Evolutionary conservation across 108 stramenopile species (phyloP).

Genomic region (Aurantiochytrium sp.): DNA sequence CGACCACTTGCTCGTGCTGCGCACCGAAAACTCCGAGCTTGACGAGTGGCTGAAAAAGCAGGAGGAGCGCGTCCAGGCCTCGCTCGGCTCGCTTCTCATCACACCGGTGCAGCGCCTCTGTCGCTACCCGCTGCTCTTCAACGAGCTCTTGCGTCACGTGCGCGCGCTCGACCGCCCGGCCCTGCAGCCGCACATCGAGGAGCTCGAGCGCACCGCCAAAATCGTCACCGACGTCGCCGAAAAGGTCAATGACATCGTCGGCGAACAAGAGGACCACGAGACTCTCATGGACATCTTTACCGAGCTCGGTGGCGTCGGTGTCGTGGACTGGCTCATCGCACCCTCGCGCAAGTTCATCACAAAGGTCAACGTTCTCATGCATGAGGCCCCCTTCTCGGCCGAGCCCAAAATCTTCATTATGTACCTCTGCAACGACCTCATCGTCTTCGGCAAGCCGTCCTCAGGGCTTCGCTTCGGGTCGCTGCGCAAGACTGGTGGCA

Average conservation of each 20-base stretch:
- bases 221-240: background rate
- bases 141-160: background rate
- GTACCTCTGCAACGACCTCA: slow-evolving; percentile 4
- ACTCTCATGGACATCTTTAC: background rate
- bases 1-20: background rate
- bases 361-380: slow-evolving; percentile 11
- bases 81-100: background rate
- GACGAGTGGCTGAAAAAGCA: background rate
- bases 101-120: slow-evolving; percentile 25
- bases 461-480: background rate
- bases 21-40: background rate
- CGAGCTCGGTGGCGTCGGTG: background rate
- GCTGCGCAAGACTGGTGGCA: background rate
- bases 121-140: background rate
- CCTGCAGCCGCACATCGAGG: background rate
- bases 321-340: background rate
- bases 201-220: slow-evolving; percentile 1
- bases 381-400: background rate
- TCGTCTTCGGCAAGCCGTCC: background rate
- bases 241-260: background rate
- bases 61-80: background rate
- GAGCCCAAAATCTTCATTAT: background rate
- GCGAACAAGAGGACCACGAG: background rate
- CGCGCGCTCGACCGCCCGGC: background rate
- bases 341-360: slow-evolving; percentile 4